Evolutionary conservation across 805 yeast genomes (phyloP).

Genomic region (Candida andamanensis): DNA sequence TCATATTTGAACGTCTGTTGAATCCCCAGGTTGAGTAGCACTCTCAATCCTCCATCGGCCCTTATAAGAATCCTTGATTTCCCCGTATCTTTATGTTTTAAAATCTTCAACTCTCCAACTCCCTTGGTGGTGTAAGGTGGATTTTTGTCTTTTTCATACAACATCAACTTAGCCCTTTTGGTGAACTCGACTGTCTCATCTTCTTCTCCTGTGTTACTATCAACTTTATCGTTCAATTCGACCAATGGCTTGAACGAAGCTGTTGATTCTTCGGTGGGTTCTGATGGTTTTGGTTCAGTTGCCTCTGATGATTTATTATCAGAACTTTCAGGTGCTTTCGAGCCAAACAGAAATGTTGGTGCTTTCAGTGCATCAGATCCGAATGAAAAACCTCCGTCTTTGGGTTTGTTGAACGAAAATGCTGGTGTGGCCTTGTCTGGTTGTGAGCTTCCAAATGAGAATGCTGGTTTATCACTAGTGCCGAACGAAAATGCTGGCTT

Average conservation of each 20-base stretch:
- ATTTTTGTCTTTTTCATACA: conserved; percentile 42
- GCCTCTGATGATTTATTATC: conserved; percentile 14
- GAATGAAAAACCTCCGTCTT: no score
- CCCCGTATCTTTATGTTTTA: conserved; percentile 53
- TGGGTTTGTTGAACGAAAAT: no score
- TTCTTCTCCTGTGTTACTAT: conserved; percentile 75
- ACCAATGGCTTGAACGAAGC: conserved; percentile 42
- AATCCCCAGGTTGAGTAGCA: conserved; percentile 64
- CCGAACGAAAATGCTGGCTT: conserved; percentile 2
- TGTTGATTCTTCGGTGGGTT: conserved; percentile 41
- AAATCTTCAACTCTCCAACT: conserved; percentile 74
- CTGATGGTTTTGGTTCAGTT: conserved; percentile 38
- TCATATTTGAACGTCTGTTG: conserved; percentile 55
- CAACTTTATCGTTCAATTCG: conserved; percentile 42
- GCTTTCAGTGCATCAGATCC: no score
- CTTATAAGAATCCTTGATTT: conserved; percentile 73
- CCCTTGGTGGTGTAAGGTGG: conserved; percentile 61
- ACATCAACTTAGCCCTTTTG: conserved; percentile 67
- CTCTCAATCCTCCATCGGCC: conserved; percentile 84
- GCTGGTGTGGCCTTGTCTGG: no score
- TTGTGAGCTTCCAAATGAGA: not conserved
- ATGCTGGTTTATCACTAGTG: not conserved
- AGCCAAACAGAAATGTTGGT: conserved; percentile 1
- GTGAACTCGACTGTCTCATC: conserved; percentile 60
- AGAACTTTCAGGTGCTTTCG: not conserved